These are phyloP conservation scores for Lagenidium sp. DNA, from an alignment of 352 stramenopile species.

Conservation along the genomic window DNA sequence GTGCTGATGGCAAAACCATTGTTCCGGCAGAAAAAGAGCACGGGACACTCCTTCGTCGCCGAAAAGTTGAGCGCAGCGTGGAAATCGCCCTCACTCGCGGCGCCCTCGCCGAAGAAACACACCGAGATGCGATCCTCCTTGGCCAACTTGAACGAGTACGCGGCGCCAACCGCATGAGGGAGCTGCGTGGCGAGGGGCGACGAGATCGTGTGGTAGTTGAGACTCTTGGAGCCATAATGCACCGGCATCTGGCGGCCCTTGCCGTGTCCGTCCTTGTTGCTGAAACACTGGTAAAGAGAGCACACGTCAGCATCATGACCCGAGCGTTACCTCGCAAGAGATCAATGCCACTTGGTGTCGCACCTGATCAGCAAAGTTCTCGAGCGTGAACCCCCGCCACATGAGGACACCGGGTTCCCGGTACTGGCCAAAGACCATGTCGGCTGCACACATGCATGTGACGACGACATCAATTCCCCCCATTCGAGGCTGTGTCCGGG, in stretches of 20 bases:
- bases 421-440: constrained; percentile 98
- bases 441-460: constrained; percentile 19
- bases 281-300: constrained; percentile 85
- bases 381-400: constrained; percentile 96
- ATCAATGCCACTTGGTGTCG: constrained; percentile 39
- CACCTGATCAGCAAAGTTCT: constrained; percentile 97
- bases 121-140: constrained; percentile 88
- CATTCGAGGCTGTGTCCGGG: too few relatives aligned
- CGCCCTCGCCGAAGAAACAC: constrained; percentile 97
- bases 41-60: constrained; percentile 91
- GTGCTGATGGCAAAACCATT: constrained; percentile 99
- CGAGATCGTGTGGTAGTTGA: constrained; percentile 98
- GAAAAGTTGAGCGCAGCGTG: constrained; percentile 97
- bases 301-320: background rate
- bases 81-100: constrained; percentile 96
- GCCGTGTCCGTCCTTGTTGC: constrained; percentile 93
- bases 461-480: background rate
- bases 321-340: constrained; percentile 1
- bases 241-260: constrained; percentile 98
- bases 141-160: constrained; percentile 94
- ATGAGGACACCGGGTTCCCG: constrained; percentile 96
- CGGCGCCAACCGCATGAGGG: constrained; percentile 91
- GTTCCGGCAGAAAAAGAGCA: constrained; percentile 98
- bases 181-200: constrained; percentile 97
- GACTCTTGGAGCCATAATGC: constrained; percentile 93